These are phyloP conservation scores for Candida hispaniensis DNA, from an alignment of 805 yeast species.

Conservation along the genomic window DNA sequence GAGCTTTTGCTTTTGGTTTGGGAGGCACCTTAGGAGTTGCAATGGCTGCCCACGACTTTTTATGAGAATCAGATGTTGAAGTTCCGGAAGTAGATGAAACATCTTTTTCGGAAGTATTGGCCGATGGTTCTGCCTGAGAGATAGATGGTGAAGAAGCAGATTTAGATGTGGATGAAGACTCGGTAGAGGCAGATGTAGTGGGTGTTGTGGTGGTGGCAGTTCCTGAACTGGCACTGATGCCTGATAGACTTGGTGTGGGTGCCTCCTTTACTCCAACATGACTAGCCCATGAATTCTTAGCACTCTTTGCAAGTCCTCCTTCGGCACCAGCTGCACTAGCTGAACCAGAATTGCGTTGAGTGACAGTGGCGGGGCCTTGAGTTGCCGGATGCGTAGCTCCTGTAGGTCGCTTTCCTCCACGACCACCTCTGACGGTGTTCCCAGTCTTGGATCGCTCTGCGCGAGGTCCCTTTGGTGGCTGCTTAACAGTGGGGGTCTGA, in stretches of 20 bases:
- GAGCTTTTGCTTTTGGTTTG: slow-evolving; percentile 22
- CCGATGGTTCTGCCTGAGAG: slow-evolving; percentile 14
- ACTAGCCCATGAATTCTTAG: slow-evolving; percentile 16
- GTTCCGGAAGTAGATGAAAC: slow-evolving; percentile 17
- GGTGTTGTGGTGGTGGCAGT: slow-evolving; percentile 19
- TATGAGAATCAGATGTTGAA: slow-evolving; percentile 19
- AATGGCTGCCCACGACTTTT: slow-evolving; percentile 61
- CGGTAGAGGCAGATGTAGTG: slow-evolving; percentile 17
- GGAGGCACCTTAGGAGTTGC: slow-evolving; percentile 42
- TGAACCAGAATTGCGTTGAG: slow-evolving; percentile 19
- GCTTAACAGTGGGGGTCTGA: slow-evolving; percentile 16
- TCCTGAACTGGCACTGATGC: slow-evolving; percentile 20
- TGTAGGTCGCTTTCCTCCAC: slow-evolving; percentile 2
- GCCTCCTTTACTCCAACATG: slow-evolving; percentile 15
- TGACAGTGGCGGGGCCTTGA: slow-evolving; percentile 15
- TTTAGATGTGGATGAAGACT: slow-evolving; percentile 12
- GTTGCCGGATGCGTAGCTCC: slow-evolving; percentile 1
- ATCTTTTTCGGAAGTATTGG: slow-evolving; percentile 15
- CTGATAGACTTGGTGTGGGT: slow-evolving; percentile 3
- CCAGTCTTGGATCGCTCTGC: slow-evolving; percentile 20
- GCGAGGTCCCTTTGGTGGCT: slow-evolving; percentile 20
- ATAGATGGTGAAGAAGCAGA: slow-evolving; percentile 20
- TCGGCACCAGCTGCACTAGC: slow-evolving; percentile 17
- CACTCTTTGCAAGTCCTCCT: slow-evolving; percentile 20
- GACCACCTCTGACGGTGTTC: slow-evolving; percentile 1